Conservation (phyloP, 2,329 filamentous ascomycete species). For the Aphanoascus verrucosus region DNA sequence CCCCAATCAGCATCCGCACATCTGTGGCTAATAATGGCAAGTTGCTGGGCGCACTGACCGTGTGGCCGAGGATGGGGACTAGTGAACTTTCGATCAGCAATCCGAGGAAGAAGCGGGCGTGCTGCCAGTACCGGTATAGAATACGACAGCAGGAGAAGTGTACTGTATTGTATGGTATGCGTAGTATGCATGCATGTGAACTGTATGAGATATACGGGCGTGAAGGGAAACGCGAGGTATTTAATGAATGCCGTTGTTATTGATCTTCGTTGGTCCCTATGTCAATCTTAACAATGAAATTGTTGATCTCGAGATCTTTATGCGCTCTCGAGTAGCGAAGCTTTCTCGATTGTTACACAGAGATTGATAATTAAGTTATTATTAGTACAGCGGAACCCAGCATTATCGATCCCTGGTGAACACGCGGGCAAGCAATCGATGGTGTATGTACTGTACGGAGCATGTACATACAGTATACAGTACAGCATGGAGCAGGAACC, state of each 20-base stretch:
- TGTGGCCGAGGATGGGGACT: not conserved
- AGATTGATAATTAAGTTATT: not conserved
- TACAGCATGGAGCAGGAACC: too few species aligned
- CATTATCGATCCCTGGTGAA: slow-evolving; percentile 1
- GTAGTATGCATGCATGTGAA: not conserved
- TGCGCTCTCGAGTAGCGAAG: not conserved
- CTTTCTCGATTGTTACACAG: not conserved
- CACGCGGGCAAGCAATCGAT: slow-evolving; percentile 2
- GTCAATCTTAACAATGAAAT: not conserved
- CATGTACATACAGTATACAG: too few species aligned
- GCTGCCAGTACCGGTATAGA: not conserved
- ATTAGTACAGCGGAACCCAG: not conserved
- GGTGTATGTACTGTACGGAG: too few species aligned
- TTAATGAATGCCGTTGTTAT: not conserved
- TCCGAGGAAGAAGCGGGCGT: not conserved
- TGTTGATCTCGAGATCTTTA: not conserved
- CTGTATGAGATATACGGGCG: not conserved
- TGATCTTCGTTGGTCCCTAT: not conserved
- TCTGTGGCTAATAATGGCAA: not conserved
- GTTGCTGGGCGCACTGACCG: slow-evolving; percentile 8
- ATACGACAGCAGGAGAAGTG: not conserved
- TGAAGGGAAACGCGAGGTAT: not conserved
- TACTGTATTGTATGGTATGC: not conserved
- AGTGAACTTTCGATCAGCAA: not conserved
- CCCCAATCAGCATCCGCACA: not conserved